Base-by-base conservation (phyloP, 2,329 filamentous ascomycete species). In the Ophiostoma sp. region DNA sequence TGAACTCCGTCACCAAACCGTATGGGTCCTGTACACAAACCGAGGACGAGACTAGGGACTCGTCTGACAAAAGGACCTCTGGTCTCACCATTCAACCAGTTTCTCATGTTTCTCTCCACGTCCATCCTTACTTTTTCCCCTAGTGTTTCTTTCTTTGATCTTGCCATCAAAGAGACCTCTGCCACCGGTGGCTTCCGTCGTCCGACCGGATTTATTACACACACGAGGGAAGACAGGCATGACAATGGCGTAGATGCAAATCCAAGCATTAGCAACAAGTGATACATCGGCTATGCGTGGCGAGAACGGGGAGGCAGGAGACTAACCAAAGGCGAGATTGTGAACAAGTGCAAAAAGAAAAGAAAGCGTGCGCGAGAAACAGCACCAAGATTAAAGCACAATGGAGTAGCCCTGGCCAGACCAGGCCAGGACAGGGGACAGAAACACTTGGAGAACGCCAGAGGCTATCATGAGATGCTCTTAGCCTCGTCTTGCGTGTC, bases 351-450 rank as follows among this genome's bases (percentile, higher is more conserved):
- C 27, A 27, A 55, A 55, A 55, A 55, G 49, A 55, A 55, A 64
- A 44, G 45, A 40, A 38, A 55, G 36, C 14, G 18, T 65, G 62
- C 62, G 41, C 64, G 16, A 38, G 66, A 55, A 55, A 55, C 49
- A 55, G 27, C 27, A 27, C 27, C 42, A 14, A 9, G 40, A 64
- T 41, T 38, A 41, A 7, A 45, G 18, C 27, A 27, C 27, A 27
- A 55, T 64, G 52, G 11, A 9, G 40, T 14, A 49, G 12, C 14
- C 14, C n/a, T 36, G 49, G 14, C n/a, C 5, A 2, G 47, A 12
- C 47, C 18, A 9, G 27, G 27, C 27, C 27, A 27, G 27, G 27
- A 27, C 27, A 27, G 27, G 27, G 27, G 27, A 27, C 27, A 27
- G 27, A 27, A 27, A 27, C 27, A 27, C 27, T 27, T 27, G 27